Evolutionary conservation across 306 rosid genomes (phyloP), one percentile per base, ranked within the genome.

Genomic region (Myrica gale): DNA sequence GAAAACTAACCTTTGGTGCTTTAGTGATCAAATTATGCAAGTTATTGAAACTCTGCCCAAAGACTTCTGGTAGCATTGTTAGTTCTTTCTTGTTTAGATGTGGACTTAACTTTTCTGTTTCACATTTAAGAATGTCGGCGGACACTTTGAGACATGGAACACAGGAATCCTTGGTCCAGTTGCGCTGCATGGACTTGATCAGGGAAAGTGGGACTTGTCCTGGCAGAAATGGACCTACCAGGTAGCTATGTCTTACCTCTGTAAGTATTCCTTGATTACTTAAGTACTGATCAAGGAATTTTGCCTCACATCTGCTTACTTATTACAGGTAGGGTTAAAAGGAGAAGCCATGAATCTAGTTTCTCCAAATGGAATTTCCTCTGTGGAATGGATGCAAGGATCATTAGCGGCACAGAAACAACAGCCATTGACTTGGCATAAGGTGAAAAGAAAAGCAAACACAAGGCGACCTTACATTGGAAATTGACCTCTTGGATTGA

Each of bases 141-240:
- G 97, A 66, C 98, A 92, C 87, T 96, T 80, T 45, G 99, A 96
- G 91, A 69, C 93, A 54, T 96, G 93, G 92, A 90, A 79, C 88
- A 96, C 99, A 4, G 99, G 99, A 82, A 96, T 96, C 85, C 93
- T 96, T 13, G 99, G 99, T 74, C 99, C 99, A 52, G 90, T 96
- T 76, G 99, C 89, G 54, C 89, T 96, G 70, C 98, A 82, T 76
- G 99, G 99, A 78, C 93, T 96, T 79, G 87, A 89, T 77, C 93
- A 86, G 72, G 98, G 99, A 85, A 96, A 92, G 72, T 82, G 72
- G 94, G 99, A 96, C 86, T 83, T 96, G 75, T 88, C 98, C 51
- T 89, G 98, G 99, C 87, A 90, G 75, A 90, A 89, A 82, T 96
- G 99, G 99, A 96, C 96, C 45, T 96, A 96, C 81, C 96, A 96